Percentiles rank a stretch among this genome's conserved stretches.
phyloP scores from a whole-genome alignment of 73 alveolate species.

The Paramecium tetraurelia region DNA sequence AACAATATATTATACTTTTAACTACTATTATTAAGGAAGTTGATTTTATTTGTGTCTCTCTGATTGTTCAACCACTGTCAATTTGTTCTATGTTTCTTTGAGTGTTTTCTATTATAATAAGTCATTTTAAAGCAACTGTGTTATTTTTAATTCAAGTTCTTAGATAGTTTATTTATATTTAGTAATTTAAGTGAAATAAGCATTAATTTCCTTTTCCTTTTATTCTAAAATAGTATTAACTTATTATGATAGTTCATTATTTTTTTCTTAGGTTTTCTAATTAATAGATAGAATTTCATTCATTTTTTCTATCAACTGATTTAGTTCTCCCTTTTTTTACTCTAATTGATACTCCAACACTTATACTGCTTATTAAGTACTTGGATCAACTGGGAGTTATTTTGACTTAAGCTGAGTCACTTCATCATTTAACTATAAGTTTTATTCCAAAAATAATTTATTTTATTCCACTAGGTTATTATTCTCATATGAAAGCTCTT shows the following conservation, averaged over 20 bases:
- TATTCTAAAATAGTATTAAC: background rate
- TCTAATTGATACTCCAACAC: background rate
- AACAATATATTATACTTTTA: background rate
- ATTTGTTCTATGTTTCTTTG: background rate
- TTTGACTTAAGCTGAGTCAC: background rate
- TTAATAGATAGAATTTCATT: background rate
- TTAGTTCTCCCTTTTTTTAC: background rate
- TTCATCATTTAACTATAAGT: background rate
- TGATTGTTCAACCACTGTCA: background rate
- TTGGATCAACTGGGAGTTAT: background rate
- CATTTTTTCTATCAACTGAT: background rate
- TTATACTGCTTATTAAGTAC: background rate
- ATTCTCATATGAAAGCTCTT: background rate
- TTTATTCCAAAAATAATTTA: background rate
- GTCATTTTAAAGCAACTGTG: background rate
- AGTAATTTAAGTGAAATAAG: background rate
- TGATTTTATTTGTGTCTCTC: background rate
- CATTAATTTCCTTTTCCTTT: background rate
- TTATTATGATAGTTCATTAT: background rate
- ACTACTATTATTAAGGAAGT: background rate
- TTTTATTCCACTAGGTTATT: background rate
- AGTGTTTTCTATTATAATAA: background rate
- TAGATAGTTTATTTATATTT: background rate
- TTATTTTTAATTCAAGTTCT: background rate
- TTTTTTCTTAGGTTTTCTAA: background rate